A percentile compares a stretch with the other conserved stretches of the same genome.
These are phyloP conservation scores for Ustilago bromivora DNA, from an alignment of 1,284 basidiomycete species.

Conservation along the genomic window DNA sequence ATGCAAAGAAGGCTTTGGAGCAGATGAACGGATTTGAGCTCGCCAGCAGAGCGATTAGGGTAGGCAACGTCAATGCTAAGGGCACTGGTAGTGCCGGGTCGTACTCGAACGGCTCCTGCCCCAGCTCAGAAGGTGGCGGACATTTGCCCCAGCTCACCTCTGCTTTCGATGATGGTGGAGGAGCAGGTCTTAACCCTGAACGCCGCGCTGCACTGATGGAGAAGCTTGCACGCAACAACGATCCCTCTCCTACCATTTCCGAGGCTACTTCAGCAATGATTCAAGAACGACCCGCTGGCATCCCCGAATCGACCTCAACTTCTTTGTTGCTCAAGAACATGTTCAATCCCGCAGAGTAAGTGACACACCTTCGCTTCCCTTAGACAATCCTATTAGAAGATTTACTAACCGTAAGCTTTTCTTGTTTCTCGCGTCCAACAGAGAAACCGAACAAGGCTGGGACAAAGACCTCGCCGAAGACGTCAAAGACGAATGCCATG, in stretches of 20 bases:
- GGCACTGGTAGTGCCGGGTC: conserved; percentile 34
- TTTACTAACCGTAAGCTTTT: neutral
- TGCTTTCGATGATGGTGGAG: conserved; percentile 65
- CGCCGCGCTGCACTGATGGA: conserved; percentile 66
- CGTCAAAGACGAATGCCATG: conserved; percentile 91
- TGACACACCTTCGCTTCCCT: neutral
- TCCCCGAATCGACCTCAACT: conserved; percentile 40
- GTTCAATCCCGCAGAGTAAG: conserved; percentile 88
- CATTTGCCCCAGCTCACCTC: conserved; percentile 54
- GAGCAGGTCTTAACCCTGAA: conserved; percentile 61
- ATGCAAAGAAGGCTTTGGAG: conserved; percentile 94
- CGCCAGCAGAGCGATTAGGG: conserved; percentile 81
- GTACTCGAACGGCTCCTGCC: conserved; percentile 14
- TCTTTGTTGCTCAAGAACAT: conserved; percentile 84
- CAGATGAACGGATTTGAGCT: conserved; percentile 99
- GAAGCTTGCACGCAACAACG: conserved; percentile 64
- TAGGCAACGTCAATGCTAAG: conserved; percentile 62
- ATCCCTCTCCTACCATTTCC: conserved; percentile 19
- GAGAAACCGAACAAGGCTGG: conserved; percentile 94
- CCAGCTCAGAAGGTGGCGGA: conserved; percentile 31
- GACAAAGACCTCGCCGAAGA: conserved; percentile 95
- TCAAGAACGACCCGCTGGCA: conserved; percentile 75
- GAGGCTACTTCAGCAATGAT: conserved; percentile 10
- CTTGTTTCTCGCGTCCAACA: neutral
- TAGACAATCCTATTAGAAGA: neutral